phyloP scores from a whole-genome alignment of 805 yeast species.

The Debaryomyces prosopidis region DNA sequence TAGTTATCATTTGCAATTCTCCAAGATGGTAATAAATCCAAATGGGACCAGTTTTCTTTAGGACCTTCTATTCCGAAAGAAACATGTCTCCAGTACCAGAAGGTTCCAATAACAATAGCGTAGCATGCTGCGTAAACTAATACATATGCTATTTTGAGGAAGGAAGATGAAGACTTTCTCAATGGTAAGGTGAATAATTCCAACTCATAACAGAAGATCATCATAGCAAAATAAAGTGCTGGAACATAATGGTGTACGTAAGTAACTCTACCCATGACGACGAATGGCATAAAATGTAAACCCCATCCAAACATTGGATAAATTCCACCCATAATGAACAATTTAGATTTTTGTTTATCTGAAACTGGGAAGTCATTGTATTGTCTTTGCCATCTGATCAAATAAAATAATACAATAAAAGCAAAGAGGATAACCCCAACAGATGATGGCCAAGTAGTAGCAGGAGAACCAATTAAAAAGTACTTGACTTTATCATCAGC shows the following conservation, averaged over 20 bases:
- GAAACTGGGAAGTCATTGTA: constrained; percentile 47
- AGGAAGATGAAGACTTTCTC: constrained; percentile 13
- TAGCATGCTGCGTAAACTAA: constrained; percentile 28
- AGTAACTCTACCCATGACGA: constrained; percentile 93
- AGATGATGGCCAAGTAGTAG: constrained; percentile 68
- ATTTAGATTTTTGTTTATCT: constrained; percentile 45
- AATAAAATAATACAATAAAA: constrained; percentile 41
- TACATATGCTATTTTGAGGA: constrained; percentile 19
- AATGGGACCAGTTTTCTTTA: constrained; percentile 37
- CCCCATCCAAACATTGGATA: constrained; percentile 91
- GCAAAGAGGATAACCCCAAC: constrained; percentile 57
- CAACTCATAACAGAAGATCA: constrained; percentile 64
- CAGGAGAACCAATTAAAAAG: constrained; percentile 71
- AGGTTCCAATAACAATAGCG: constrained; percentile 33
- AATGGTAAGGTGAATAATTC: constrained; percentile 43
- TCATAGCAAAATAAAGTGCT: constrained; percentile 89
- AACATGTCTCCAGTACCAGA: constrained; percentile 44
- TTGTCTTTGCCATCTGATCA: constrained; percentile 73
- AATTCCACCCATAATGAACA: constrained; percentile 69
- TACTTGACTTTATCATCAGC: constrained; percentile 53
- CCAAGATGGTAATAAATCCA: constrained; percentile 42
- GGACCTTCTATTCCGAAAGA: constrained; percentile 48
- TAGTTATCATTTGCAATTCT: constrained; percentile 41
- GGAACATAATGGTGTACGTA: constrained; percentile 97
- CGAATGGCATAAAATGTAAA: constrained; percentile 84